Evolutionary conservation across 768 basidiomycete species (phyloP).

Genomic region (Vararia minispora): DNA sequence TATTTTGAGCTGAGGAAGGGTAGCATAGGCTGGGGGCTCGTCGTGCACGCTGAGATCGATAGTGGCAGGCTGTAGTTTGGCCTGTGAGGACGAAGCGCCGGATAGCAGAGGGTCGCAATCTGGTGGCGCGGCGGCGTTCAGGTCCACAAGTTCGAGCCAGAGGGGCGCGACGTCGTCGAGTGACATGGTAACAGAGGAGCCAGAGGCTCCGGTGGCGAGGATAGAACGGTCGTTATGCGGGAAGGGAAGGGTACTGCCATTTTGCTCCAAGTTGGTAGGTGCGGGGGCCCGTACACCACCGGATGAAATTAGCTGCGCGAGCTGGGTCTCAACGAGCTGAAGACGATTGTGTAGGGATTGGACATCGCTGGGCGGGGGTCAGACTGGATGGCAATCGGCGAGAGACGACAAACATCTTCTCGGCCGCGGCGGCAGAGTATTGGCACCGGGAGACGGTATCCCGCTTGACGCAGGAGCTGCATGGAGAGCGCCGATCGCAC

Average conservation of each 20-base stretch:
- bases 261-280: neutral
- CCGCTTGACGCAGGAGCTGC: constrained; percentile 69
- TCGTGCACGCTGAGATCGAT: constrained; percentile 8
- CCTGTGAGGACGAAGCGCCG: constrained; percentile 9
- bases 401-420: constrained; percentile 57
- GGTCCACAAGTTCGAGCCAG: constrained; percentile 46
- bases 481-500: constrained; percentile 72
- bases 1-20: constrained; percentile 5
- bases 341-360: constrained; percentile 78
- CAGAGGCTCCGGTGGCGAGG: constrained; percentile 26
- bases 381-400: neutral
- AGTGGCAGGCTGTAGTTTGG: constrained; percentile 11
- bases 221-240: constrained; percentile 27
- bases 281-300: constrained; percentile 9
- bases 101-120: constrained; percentile 8
- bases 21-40: constrained; percentile 14
- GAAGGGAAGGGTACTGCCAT: constrained; percentile 10
- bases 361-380: constrained; percentile 40
- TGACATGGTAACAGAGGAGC: constrained; percentile 40
- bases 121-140: constrained; percentile 18
- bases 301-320: constrained; percentile 35
- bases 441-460: constrained; percentile 63
- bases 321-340: constrained; percentile 52
- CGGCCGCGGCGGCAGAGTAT: constrained; percentile 73
- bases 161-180: constrained; percentile 47